Percentiles rank a stretch among this genome's conserved stretches.
phyloP scores from a whole-genome alignment of 148 eudicot species.

The Vaccinium vitisidaea region DNA sequence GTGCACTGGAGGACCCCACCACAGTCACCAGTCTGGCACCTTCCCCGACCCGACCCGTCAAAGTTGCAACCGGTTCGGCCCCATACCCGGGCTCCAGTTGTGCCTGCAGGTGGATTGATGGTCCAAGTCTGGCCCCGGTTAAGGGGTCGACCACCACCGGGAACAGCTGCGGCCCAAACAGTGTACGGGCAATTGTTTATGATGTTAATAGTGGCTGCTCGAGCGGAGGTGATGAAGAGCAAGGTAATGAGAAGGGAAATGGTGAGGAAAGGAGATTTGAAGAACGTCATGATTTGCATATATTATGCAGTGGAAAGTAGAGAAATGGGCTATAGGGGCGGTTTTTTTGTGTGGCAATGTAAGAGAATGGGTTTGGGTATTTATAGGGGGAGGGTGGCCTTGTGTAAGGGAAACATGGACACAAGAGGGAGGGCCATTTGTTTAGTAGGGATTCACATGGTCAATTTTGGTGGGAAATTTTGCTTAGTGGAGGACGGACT shows the following conservation, averaged over 20 bases:
- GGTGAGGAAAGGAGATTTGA: background rate
- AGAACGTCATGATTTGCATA: too few species aligned
- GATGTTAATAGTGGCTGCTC: background rate
- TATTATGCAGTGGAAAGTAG: background rate
- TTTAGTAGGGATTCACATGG: too few species aligned
- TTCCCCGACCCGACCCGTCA: too few species aligned
- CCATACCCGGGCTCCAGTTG: constrained; percentile 48
- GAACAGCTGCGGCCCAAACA: background rate
- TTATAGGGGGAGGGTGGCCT: background rate
- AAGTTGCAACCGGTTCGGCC: constrained; percentile 45
- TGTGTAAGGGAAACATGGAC: too few species aligned
- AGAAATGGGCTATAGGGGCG: background rate
- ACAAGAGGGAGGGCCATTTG: too few species aligned
- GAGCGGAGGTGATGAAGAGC: constrained; percentile 16
- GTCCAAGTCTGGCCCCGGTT: background rate
- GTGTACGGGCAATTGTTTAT: background rate
- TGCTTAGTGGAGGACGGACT: too few species aligned
- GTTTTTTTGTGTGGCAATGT: background rate
- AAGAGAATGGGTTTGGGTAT: background rate
- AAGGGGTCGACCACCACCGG: background rate
- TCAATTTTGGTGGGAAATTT: too few species aligned
- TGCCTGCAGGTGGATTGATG: background rate
- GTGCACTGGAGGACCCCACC: too few species aligned
- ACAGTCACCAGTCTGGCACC: too few species aligned
- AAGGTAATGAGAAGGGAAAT: constrained; percentile 21